Evolutionary conservation across 2,329 filamentous ascomycete species (phyloP).

Genomic region (Magnaporthiopsis rhizophila): DNA sequence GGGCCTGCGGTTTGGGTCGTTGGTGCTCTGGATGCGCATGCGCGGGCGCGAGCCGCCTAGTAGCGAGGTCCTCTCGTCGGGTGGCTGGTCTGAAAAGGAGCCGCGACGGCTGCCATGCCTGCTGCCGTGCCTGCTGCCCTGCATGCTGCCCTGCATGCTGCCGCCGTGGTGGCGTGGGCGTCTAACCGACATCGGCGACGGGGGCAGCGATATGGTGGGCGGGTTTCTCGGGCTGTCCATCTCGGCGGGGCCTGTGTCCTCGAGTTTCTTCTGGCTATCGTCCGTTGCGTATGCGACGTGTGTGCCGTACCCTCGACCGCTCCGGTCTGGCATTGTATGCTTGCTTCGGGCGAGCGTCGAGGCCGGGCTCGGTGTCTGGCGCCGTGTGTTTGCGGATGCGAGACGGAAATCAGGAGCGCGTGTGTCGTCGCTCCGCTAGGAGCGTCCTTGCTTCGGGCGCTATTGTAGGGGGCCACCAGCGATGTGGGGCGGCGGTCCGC

Average conservation of each 20-base stretch:
- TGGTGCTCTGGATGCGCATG: slow-evolving; percentile 18
- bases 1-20: slow-evolving; percentile 17
- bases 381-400: background rate
- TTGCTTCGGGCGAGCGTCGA: background rate
- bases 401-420: background rate
- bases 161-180: slow-evolving; percentile 12
- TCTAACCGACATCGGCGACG: slow-evolving; percentile 21
- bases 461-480: background rate
- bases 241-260: background rate
- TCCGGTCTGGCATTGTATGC: background rate
- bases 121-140: no score
- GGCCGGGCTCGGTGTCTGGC: no score
- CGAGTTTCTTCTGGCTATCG: background rate
- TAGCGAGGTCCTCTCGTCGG: slow-evolving; percentile 24
- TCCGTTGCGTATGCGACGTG: background rate
- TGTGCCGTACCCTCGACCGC: background rate
- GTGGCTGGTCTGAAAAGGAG: slow-evolving; percentile 13
- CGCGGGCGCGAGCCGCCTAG: slow-evolving; percentile 17
- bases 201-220: slow-evolving; percentile 18
- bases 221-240: background rate
- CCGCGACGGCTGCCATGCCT: slow-evolving; percentile 14
- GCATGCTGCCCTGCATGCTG: background rate
- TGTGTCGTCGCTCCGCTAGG: background rate
- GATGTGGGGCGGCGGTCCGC: background rate
- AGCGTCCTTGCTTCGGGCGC: background rate